Base-by-base conservation (phyloP, 345 rosid species). In the Dipteronia sinensis region DNA sequence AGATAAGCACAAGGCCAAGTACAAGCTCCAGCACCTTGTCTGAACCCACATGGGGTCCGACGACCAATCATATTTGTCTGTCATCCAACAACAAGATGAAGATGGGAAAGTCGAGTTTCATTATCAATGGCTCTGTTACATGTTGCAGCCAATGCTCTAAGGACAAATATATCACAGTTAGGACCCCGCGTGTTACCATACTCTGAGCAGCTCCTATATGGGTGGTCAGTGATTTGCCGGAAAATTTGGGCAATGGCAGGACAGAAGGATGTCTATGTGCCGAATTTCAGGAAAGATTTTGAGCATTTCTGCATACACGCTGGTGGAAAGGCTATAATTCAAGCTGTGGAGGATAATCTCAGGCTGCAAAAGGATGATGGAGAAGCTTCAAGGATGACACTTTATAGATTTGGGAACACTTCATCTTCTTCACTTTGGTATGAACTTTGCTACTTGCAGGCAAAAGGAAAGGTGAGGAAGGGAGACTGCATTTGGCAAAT, bases 371-470 rank as follows among this genome's bases (percentile, higher is more conserved):
- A 79, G 76, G 88, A 86, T 81, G 95, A 89, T 67, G 90, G 73
- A 31, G 93, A 89, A 82, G 90, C 93, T 51, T 88, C 93, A 53
- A 83, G 91, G 82, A 86, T 88, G 88, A 88, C 92, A 13, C 59
- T 91, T 1, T 77, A 91, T 53, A 82, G 93, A 27, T 91, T 83
- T 72, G 95, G 91, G 10, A 91, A 89, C 76, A 89, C 91, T 12
- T 89, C 95, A 8, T 87, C 95, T 25, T 91, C 93, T 75, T 88
- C 91, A 0, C n/a, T 88, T 65, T 91, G 95, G 95, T 91, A 91
- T 73, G 92, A 89, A 75, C 89, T 91, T 55, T 84, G 89, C 69
- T 91, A 91, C 69, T 82, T 89, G 27, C 89, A 89, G 75, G 86
- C 91, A 0, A 88, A 91, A 84, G 92, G 83, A 31, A 83, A 75